Percentiles rank a stretch among this genome's conserved stretches.
phyloP scores from a whole-genome alignment of 768 basidiomycete species.

The Mycena galopus region DNA sequence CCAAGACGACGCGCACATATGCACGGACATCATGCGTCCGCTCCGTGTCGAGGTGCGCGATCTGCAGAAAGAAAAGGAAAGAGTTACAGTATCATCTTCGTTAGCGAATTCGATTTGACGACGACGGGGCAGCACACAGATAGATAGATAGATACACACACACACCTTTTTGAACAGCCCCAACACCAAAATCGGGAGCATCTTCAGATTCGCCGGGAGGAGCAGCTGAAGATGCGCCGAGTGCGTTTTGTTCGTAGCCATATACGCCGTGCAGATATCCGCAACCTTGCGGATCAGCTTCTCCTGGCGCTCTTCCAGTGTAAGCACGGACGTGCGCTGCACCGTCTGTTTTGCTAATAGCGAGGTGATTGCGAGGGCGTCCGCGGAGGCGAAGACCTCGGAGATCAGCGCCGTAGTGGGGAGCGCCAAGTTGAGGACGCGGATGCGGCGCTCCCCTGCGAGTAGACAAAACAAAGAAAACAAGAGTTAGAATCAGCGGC shows the following conservation, averaged over 20 bases:
- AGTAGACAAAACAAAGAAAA: background rate
- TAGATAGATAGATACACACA: too few species aligned
- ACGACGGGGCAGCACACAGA: too few species aligned
- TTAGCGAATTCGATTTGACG: too few species aligned
- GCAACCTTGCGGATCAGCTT: constrained; percentile 66
- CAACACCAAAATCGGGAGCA: constrained; percentile 61
- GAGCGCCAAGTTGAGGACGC: constrained; percentile 70
- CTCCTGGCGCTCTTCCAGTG: constrained; percentile 71
- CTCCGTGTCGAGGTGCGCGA: constrained; percentile 60
- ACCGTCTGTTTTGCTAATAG: constrained; percentile 72
- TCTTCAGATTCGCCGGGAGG: constrained; percentile 61
- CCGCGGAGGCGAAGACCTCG: constrained; percentile 69
- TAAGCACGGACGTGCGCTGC: constrained; percentile 64
- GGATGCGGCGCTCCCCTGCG: constrained; percentile 69
- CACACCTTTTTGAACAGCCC: constrained; percentile 64
- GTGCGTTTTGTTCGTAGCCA: constrained; percentile 51
- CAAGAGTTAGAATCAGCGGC: background rate
- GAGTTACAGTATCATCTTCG: too few species aligned
- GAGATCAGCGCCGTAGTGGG: constrained; percentile 70
- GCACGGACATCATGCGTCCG: constrained; percentile 64
- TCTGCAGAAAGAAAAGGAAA: constrained; percentile 40
- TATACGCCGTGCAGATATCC: constrained; percentile 59
- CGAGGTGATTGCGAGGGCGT: constrained; percentile 67
- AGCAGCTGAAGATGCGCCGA: constrained; percentile 48
- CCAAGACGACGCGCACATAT: constrained; percentile 62